Conservation (phyloP, 257 asterid genomes). For the Solanum boliviense region DNA sequence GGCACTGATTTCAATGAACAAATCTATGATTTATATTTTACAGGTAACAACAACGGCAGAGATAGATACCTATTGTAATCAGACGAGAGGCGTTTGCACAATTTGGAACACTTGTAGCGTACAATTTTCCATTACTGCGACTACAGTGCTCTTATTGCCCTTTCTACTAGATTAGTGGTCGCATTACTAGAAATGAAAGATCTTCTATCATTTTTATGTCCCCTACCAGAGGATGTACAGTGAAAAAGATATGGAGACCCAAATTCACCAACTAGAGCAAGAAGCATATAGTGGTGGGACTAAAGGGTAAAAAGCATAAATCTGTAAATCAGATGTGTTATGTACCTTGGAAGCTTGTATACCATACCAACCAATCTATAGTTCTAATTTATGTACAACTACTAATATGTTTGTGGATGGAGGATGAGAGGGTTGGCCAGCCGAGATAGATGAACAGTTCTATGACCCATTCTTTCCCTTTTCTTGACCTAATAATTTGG, state of each 20-base stretch:
- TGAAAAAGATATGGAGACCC: constrained; percentile 59
- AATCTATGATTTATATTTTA: too few species aligned
- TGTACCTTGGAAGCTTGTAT: constrained; percentile 4
- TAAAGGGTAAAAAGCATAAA: constrained; percentile 52
- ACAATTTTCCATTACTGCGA: too few species aligned
- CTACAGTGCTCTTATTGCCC: too few species aligned
- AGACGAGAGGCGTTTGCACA: too few species aligned
- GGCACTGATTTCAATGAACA: too few species aligned
- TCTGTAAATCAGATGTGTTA: constrained; percentile 29
- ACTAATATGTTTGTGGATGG: too few species aligned
- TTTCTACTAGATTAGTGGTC: constrained; percentile 26
- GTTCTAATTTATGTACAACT: neutral
- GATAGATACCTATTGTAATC: too few species aligned
- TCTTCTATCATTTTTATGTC: constrained; percentile 26
- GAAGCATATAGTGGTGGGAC: constrained; percentile 63
- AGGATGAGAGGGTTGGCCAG: too few species aligned
- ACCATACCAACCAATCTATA: neutral
- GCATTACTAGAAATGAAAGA: constrained; percentile 67
- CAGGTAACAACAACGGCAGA: too few species aligned
- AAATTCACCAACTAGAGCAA: constrained; percentile 84
- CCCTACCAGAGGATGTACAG: constrained; percentile 8
- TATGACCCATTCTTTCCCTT: neutral
- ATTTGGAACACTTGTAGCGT: too few species aligned
- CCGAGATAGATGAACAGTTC: neutral
- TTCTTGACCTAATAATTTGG: too few species aligned